Conservation (phyloP, 768 basidiomycete genomes). For the Boletus reticuloceps region DNA sequence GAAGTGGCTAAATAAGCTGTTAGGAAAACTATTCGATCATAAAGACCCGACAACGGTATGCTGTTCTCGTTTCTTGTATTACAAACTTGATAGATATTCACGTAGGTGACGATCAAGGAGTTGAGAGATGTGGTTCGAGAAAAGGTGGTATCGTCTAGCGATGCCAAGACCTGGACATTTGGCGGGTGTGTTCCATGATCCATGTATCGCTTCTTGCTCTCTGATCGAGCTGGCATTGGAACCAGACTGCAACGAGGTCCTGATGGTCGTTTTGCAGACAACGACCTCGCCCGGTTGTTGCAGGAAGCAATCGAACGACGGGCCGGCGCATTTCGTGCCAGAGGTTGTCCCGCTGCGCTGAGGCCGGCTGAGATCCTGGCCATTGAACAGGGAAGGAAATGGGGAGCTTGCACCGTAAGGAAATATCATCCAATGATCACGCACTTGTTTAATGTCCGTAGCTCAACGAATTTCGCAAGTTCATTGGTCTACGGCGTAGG, state of each 20-base stretch:
- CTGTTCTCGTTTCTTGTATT: background rate
- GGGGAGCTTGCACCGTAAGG: conserved; percentile 72
- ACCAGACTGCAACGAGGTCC: conserved; percentile 47
- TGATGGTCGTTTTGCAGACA: conserved; percentile 59
- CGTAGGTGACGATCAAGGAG: conserved; percentile 19
- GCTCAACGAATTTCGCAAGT: conserved; percentile 72
- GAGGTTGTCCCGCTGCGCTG: conserved; percentile 65
- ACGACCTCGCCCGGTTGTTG: conserved; percentile 59
- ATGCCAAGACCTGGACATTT: conserved; percentile 54
- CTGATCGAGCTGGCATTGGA: background rate
- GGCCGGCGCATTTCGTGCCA: conserved; percentile 65
- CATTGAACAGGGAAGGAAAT: conserved; percentile 62
- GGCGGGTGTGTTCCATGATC: conserved; percentile 33
- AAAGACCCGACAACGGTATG: conserved; percentile 41
- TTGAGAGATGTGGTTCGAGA: conserved; percentile 17
- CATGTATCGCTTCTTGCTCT: background rate
- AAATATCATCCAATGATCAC: background rate
- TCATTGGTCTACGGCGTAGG: conserved; percentile 68
- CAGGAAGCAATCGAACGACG: conserved; percentile 57
- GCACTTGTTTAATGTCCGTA: conserved; percentile 16
- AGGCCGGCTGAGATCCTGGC: conserved; percentile 67
- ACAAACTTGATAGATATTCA: background rate
- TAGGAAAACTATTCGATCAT: conserved; percentile 42
- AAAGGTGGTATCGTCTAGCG: conserved; percentile 4
- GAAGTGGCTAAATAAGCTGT: conserved; percentile 49